Evolutionary conservation across 345 rosid species (phyloP), one percentile per base, ranked within the genome.

Genomic region (Aquilaria malaccensis): DNA sequence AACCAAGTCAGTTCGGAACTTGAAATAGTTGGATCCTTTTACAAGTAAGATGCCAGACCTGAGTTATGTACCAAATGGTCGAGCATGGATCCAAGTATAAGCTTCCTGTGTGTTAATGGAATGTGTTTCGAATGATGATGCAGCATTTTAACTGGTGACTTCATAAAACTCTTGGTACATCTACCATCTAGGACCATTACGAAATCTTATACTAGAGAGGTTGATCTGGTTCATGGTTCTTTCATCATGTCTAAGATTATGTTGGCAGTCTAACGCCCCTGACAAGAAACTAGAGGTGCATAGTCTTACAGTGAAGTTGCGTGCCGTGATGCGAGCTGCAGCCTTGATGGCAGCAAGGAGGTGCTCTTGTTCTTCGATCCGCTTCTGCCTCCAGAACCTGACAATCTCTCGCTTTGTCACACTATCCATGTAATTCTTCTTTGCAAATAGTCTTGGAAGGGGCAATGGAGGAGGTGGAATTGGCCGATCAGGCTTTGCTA

Each of bases 291-390:
- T 11, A 47, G 29, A 59, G 31, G 43, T 47, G 10, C 11, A n/a
- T 45, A 31, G 50, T 63, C 83, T 74, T 78, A 91, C 98, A 11
- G 83, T 73, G 61, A 91, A 75, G 63, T 78, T 86, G n/a, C 81
- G 78, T n/a, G 86, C 96, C 61, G 92, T 74, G 61, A 86, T 69
- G 63, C 86, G 84, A 33, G 96, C 96, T 0, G 95, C 90, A 10
- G 96, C 96, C 64, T 91, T 91, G 72, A 88, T 86, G 58, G 98
- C 96, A 59, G 92, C 94, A 31, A 83, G 80, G 71, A 91, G 88
- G 69, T 88, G 98, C 48, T 86, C 95, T 70, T 91, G 96, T 79
- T 88, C 88, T 52, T 70, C 79, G 48, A 81, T 63, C 52, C 76
- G 82, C 71, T 82, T 91, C 75, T 70, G 76, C 74, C 86, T 85